Base-by-base conservation (phyloP, 306 rosid genomes). In the Cajanus cajan region DNA sequence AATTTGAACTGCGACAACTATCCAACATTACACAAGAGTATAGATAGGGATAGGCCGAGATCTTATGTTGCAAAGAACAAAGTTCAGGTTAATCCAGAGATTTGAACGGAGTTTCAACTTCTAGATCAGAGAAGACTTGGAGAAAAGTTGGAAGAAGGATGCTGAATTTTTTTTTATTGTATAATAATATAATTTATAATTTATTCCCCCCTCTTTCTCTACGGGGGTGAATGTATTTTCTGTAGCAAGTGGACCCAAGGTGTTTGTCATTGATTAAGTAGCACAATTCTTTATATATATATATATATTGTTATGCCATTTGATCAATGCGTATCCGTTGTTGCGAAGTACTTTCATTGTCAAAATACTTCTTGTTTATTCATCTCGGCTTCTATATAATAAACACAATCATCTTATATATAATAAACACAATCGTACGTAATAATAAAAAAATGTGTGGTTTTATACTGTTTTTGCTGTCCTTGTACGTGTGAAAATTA, bases 111-210 rank as follows among this genome's bases (percentile, higher is more conserved):
- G 71, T 82, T 68, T 52, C 82, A 50, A n/a, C 78, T 85, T 86
- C 82, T 80, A 69, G 81, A 83, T 75, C 69, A 87, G 59, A 68
- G 67, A 64, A 39, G 82, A 71, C 61, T 44, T 76, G 80, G 74
- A 77, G 90, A 80, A 74, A 59, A 68, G 34, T 81, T 55, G 51
- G 75, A 73, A 24, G 77, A 69, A 70, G 63, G 54, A 54, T 64
- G 78, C 54, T 83, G 86, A 77, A 59, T 84, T 88, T 81, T 61
- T 83, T 76, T 73, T 83, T 87, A 88, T 91, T n/a, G n/a, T n/a
- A n/a, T n/a, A n/a, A 85, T 86, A 88, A 86, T 84, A 89, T 88
- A 66, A 87, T 88, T 88, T 81, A 61, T 81, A 36, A 19, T 77
- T 58, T 55, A 44, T 51, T 28, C 40, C 12, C 78, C 82, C 65